Evolutionary conservation across 805 yeast species (phyloP).

Genomic region (Pichia deserticola): DNA sequence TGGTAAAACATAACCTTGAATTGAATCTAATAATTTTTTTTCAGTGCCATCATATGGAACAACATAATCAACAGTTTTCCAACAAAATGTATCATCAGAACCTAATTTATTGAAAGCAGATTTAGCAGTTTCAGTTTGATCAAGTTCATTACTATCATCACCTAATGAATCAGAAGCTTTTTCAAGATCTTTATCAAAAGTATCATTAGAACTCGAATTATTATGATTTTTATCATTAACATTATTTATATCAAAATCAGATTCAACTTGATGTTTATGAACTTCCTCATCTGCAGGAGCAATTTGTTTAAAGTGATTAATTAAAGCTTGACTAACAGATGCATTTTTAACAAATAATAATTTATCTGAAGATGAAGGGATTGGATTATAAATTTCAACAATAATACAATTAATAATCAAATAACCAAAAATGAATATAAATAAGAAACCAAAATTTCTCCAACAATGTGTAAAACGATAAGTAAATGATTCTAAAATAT

Average conservation of each 20-base stretch:
- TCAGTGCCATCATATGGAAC: constrained; percentile 40
- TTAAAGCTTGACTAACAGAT: constrained; percentile 17
- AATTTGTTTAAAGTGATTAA: constrained; percentile 16
- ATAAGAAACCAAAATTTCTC: constrained; percentile 64
- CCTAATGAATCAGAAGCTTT: background rate
- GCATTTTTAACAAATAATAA: constrained; percentile 26
- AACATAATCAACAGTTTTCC: constrained; percentile 56
- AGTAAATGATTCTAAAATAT: constrained; percentile 36
- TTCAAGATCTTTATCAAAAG: background rate
- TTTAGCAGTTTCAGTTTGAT: constrained; percentile 17
- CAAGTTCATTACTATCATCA: constrained; percentile 27
- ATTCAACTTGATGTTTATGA: background rate
- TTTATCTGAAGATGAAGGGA: constrained; percentile 27
- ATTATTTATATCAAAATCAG: background rate
- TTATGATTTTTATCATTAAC: background rate
- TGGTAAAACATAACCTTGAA: constrained; percentile 41
- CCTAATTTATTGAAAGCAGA: constrained; percentile 21
- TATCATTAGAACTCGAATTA: too few relatives aligned
- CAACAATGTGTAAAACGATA: constrained; percentile 58
- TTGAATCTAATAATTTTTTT: constrained; percentile 35
- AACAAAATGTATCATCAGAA: constrained; percentile 44
- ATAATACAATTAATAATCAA: constrained; percentile 23
- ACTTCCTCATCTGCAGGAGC: constrained; percentile 5
- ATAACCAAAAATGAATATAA: constrained; percentile 37
- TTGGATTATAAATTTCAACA: constrained; percentile 27